Percentiles rank a stretch among this genome's conserved stretches.
These are phyloP conservation scores for Cordyceps militaris DNA, from an alignment of 2,329 filamentous ascomycete species.

Conservation along the genomic window DNA sequence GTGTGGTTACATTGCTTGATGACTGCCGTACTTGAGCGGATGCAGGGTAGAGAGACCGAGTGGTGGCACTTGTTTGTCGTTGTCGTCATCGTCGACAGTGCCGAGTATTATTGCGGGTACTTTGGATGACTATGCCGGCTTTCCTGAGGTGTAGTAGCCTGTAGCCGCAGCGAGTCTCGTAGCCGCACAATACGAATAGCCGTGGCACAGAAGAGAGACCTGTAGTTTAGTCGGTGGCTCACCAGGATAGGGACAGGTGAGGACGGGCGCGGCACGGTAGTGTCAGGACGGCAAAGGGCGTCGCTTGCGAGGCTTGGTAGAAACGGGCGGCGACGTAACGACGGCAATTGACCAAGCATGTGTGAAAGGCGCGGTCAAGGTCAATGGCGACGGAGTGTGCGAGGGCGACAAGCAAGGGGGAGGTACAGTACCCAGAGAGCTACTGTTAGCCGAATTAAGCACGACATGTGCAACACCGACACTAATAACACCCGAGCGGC, in stretches of 20 bases:
- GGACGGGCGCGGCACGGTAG: neutral
- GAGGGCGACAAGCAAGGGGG: neutral
- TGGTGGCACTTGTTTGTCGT: neutral
- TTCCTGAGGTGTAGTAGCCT: neutral
- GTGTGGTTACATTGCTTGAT: constrained; percentile 7
- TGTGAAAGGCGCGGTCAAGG: neutral
- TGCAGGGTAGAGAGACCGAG: neutral
- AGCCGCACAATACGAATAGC: neutral
- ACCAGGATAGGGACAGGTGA: neutral
- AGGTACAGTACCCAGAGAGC: neutral
- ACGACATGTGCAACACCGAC: neutral
- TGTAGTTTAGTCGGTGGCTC: neutral
- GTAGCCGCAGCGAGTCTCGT: neutral
- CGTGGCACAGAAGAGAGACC: neutral
- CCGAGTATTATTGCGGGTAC: neutral
- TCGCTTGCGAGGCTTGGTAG: neutral
- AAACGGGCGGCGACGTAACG: neutral
- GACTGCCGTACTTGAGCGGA: neutral
- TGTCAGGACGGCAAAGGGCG: neutral
- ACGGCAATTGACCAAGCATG: neutral
- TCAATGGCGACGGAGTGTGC: neutral
- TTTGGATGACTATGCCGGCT: neutral
- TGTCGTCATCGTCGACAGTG: neutral
- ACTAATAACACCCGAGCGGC: neutral
- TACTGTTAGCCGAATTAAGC: neutral